Percentiles rank a stretch among this genome's conserved stretches.
Evolutionary conservation across 2,329 filamentous ascomycete genomes (phyloP).

Genomic region (Gnomoniopsis smithogilvyi): DNA sequence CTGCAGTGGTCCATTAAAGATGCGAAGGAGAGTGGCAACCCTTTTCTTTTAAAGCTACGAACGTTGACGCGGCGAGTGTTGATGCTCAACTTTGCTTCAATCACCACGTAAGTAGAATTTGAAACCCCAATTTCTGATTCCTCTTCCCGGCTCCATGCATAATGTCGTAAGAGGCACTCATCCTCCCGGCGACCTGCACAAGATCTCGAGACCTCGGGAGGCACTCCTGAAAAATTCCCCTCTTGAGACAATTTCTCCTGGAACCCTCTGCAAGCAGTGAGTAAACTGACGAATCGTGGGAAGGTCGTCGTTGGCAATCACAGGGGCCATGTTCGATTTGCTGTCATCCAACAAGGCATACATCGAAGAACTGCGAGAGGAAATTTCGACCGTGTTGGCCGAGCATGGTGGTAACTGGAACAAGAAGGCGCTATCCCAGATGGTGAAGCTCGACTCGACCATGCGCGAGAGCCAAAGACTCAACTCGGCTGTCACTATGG

Average conservation of each 20-base stretch:
- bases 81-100: conserved; percentile 30
- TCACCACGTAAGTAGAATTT: no score
- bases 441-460: conserved; percentile 37
- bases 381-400: conserved; percentile 28
- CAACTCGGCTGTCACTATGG: conserved; percentile 34
- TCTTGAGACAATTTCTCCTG: no score
- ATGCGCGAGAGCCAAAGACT: conserved; percentile 40
- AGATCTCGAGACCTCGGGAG: no score
- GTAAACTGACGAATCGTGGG: no score
- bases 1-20: conserved; percentile 17
- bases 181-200: no score
- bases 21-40: conserved; percentile 10
- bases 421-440: conserved; percentile 32
- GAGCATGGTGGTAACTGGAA: conserved; percentile 25
- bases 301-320: conserved; percentile 35
- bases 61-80: conserved; percentile 15
- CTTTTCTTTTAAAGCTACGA: background rate
- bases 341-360: conserved; percentile 24
- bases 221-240: no score
- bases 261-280: no score
- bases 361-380: conserved; percentile 30
- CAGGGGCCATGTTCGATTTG: conserved; percentile 35
- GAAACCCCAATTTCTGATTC: no score
- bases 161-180: no score
- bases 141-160: no score